phyloP scores from a whole-genome alignment of 768 basidiomycete genomes.

The Trametes cubensis region DNA sequence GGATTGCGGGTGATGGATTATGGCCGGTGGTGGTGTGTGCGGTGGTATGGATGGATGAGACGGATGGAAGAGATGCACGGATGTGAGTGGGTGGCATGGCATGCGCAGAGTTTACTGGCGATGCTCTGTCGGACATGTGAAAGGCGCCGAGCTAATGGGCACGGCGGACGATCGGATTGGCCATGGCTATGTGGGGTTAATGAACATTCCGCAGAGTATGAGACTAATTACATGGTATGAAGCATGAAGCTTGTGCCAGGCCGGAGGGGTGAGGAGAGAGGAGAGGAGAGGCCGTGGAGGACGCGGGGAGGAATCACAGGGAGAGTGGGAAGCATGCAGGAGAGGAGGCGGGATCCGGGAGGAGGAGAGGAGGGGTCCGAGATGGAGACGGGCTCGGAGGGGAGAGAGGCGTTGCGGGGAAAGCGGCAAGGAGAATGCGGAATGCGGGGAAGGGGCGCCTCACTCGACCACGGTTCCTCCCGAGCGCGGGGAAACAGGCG shows the following conservation, averaged over 20 bases:
- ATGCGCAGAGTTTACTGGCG: not conserved
- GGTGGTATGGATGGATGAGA: slow-evolving; percentile 6
- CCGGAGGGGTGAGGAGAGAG: not conserved
- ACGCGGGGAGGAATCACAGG: slow-evolving; percentile 12
- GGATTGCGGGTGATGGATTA: slow-evolving; percentile 7
- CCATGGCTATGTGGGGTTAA: slow-evolving; percentile 6
- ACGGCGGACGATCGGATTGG: not conserved
- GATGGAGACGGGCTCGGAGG: slow-evolving; percentile 1
- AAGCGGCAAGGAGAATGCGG: not conserved
- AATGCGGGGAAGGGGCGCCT: slow-evolving; percentile 20
- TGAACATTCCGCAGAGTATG: not conserved
- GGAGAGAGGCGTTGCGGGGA: slow-evolving; percentile 18
- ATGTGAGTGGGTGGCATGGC: not conserved
- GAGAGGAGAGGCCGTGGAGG: not conserved
- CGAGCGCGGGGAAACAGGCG: slow-evolving; percentile 5
- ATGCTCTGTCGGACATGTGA: slow-evolving; percentile 12
- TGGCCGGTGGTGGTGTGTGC: not conserved
- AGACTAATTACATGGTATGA: not conserved
- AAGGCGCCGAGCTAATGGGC: not conserved
- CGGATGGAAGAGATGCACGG: slow-evolving; percentile 13
- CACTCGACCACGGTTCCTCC: slow-evolving; percentile 1
- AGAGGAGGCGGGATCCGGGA: not conserved
- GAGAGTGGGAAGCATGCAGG: not conserved
- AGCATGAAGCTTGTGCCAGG: not conserved
- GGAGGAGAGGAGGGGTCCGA: slow-evolving; percentile 9